phyloP scores from a whole-genome alignment of 306 rosid species.

The Trifolium repens region DNA sequence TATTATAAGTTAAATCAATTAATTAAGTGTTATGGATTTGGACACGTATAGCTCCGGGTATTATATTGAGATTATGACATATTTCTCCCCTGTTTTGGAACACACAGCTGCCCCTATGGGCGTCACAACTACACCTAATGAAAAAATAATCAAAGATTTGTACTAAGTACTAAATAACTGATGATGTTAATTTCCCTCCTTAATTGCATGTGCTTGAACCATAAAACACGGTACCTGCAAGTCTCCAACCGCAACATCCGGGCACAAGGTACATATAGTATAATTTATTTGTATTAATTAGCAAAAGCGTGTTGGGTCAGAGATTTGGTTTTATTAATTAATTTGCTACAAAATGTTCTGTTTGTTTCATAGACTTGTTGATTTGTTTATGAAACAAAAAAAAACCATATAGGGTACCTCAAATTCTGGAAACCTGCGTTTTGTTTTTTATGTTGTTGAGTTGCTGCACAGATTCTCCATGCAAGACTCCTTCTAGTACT shows the following conservation, averaged over 20 bases:
- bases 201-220: slow-evolving; percentile 69
- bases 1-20: background rate
- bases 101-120: slow-evolving; percentile 33
- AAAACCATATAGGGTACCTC: slow-evolving; percentile 42
- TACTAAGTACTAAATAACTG: slow-evolving; percentile 25
- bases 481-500: background rate
- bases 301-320: slow-evolving; percentile 33
- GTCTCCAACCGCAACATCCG: slow-evolving; percentile 48
- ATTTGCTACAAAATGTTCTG: slow-evolving; percentile 10
- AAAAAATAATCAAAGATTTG: slow-evolving; percentile 40
- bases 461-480: slow-evolving; percentile 41
- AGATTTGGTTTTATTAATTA: slow-evolving; percentile 41
- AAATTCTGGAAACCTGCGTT: slow-evolving; percentile 48
- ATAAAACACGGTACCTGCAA: slow-evolving; percentile 59
- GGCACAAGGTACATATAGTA: slow-evolving; percentile 38
- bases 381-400: slow-evolving; percentile 41
- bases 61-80: background rate
- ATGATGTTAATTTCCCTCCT: background rate
- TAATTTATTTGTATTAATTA: slow-evolving; percentile 31
- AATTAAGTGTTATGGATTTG: background rate
- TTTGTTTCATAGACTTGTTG: slow-evolving; percentile 41
- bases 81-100: slow-evolving; percentile 2
- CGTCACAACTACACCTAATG: slow-evolving; percentile 36
- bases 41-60: slow-evolving; percentile 1
- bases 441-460: slow-evolving; percentile 41